Evolutionary conservation across 805 yeast species (phyloP), one percentile per base, ranked within the genome.

Genomic region (Cyberlindnera mycetangii): DNA sequence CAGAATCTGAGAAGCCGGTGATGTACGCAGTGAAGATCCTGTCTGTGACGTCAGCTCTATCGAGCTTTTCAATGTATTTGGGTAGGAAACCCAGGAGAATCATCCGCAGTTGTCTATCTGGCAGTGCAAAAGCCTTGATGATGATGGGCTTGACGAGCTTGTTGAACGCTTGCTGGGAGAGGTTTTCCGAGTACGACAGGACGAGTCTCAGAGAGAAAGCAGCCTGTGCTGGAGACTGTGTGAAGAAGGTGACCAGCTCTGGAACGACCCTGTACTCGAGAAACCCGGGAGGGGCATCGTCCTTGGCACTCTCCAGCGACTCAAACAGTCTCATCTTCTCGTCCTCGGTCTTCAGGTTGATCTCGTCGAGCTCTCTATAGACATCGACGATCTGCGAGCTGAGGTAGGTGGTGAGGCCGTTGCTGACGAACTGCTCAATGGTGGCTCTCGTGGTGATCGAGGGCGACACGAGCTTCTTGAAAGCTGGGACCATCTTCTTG

Each of bases 1-100:
- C 90, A 1, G 93, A 79, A 61, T 92, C 99, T 27, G 82, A 78
- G 56, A 92, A 85, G 0, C 99, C 98, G 15, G 84, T 79, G n/a
- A 83, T 66, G 54, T 86, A 71, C 38, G 75, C 74, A 9, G 78
- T 77, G 61, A 86, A 88, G 1, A 93, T 73, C 52, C 77, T 80
- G 51, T 75, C 81, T 51, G 83, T 83, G 4, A 90, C 76, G 24
- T 84, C 88, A 35, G 74, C 64, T 32, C 78, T 78, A 3, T 78
- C 70, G 18, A 89, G 61, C 30, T 63, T 62, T 1, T 67, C 68
- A 21, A 79, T 69, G 48, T 76, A 79, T 14, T 68, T 61, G 0
- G 89, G 82, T 44, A 92, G 65, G 37, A 79, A 68, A 17, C 78
- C 78, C 46, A 92, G 69, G 22, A 93, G 66, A n/a, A 82, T 71